phyloP scores from a whole-genome alignment of 805 yeast species.

The Teunomyces aglyptinius region DNA sequence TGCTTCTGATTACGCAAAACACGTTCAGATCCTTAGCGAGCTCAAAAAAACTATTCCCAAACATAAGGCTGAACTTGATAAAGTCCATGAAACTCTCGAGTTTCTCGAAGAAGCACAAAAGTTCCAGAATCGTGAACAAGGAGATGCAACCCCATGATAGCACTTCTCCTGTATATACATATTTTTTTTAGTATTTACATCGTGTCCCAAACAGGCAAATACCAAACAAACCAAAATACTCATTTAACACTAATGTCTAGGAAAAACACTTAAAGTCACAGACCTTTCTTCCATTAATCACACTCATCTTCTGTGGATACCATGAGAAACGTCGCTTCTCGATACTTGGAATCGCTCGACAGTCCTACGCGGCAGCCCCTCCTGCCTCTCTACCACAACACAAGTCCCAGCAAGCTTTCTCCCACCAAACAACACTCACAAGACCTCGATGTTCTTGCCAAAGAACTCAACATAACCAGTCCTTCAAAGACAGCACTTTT shows the following conservation, averaged over 20 bases:
- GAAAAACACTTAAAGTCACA: too few relatives aligned
- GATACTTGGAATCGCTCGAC: slow-evolving; percentile 34
- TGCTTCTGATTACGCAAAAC: slow-evolving; percentile 24
- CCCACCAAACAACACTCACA: slow-evolving; percentile 4
- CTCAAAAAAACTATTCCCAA: slow-evolving; percentile 37
- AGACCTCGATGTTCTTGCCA: slow-evolving; percentile 40
- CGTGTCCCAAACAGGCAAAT: slow-evolving; percentile 1
- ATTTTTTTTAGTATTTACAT: neutral
- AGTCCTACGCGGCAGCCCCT: slow-evolving; percentile 29
- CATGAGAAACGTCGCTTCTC: slow-evolving; percentile 28
- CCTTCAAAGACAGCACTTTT: slow-evolving; percentile 27
- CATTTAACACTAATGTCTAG: neutral
- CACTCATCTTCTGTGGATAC: slow-evolving; percentile 2
- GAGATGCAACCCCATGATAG: neutral
- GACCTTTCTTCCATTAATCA: neutral
- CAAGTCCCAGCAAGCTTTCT: slow-evolving; percentile 4
- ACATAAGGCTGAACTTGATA: slow-evolving; percentile 33
- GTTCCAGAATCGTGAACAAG: slow-evolving; percentile 2
- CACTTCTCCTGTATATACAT: neutral
- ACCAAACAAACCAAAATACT: slow-evolving; percentile 1
- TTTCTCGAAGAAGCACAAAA: slow-evolving; percentile 21
- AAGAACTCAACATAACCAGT: slow-evolving; percentile 29
- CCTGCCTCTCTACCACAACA: slow-evolving; percentile 27
- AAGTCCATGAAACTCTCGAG: slow-evolving; percentile 28
- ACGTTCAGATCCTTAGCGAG: slow-evolving; percentile 28